These are phyloP conservation scores for Leptodermis oblonga DNA, from an alignment of 257 asterid genomes.

Conservation along the genomic window DNA sequence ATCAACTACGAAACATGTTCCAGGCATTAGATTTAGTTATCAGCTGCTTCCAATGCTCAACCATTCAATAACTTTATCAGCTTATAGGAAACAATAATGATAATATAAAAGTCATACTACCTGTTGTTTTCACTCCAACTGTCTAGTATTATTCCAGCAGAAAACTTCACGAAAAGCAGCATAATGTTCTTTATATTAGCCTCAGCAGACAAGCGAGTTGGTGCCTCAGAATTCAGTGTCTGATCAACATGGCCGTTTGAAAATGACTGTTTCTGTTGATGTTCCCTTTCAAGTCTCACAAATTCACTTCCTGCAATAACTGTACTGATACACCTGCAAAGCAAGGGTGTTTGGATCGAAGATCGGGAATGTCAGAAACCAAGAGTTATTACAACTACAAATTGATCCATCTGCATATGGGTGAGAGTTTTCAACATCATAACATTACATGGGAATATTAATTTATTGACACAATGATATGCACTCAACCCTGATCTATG, in stretches of 20 bases:
- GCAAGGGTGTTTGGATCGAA: conserved; percentile 7
- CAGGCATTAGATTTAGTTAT: not conserved
- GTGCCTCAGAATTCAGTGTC: conserved; percentile 53
- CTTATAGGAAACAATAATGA: not conserved
- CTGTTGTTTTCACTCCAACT: conserved; percentile 76
- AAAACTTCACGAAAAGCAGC: conserved; percentile 87
- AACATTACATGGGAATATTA: not conserved
- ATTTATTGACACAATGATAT: no score
- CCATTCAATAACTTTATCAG: not conserved
- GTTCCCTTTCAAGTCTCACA: conserved; percentile 81
- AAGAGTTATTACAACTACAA: not conserved
- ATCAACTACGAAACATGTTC: not conserved
- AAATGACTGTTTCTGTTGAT: conserved; percentile 62
- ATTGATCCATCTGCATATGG: not conserved
- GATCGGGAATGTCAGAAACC: not conserved
- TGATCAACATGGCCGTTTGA: conserved; percentile 73
- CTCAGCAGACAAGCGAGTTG: conserved; percentile 57
- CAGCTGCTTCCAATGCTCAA: not conserved
- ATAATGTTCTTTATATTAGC: conserved; percentile 73
- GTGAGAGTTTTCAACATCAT: not conserved
- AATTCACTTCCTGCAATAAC: conserved; percentile 90
- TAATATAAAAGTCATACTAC: conserved; percentile 37
- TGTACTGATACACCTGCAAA: conserved; percentile 80
- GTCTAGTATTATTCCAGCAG: conserved; percentile 81
- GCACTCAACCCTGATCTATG: not conserved